A percentile compares a stretch with the other conserved stretches of the same genome.
These are phyloP conservation scores for Diaporthe citri DNA, from an alignment of 2,329 filamentous ascomycete species.

Conservation along the genomic window DNA sequence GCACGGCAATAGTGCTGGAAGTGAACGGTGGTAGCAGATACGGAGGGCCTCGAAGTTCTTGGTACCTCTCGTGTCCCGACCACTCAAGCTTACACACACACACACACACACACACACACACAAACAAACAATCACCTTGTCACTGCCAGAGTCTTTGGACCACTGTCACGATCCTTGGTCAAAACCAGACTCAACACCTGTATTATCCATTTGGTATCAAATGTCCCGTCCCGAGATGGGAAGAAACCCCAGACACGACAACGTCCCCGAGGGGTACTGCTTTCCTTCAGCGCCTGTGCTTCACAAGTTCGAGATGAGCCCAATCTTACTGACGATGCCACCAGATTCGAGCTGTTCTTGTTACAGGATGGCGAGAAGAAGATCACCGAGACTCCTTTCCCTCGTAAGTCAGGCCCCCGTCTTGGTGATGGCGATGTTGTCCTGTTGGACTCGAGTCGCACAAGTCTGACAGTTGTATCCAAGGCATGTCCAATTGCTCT, in stretches of 20 bases:
- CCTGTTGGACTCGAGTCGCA: neutral
- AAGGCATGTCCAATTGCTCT: conserved; percentile 92
- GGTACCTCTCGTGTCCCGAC: neutral
- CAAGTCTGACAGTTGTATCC: conserved; percentile 19
- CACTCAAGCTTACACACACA: neutral
- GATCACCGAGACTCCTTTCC: conserved; percentile 88
- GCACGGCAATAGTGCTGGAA: neutral
- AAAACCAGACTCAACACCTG: neutral
- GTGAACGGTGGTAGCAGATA: neutral
- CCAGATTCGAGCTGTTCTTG: conserved; percentile 93
- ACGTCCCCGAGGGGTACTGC: conserved; percentile 51
- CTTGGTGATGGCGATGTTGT: neutral
- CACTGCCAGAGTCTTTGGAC: neutral
- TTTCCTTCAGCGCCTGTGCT: neutral
- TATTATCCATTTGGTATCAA: neutral
- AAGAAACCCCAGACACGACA: conserved; percentile 55
- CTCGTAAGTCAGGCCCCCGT: conserved; percentile 72
- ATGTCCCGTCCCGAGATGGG: conserved; percentile 47
- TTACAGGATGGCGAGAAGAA: conserved; percentile 92
- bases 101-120: neutral
- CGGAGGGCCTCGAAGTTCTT: neutral
- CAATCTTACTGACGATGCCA: conserved; percentile 40
- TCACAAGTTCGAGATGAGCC: neutral
- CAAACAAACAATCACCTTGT: neutral
- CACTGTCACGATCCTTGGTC: neutral